These are phyloP conservation scores for Ceratobasidium sp. DNA, from an alignment of 1,284 basidiomycete species.

Conservation along the genomic window DNA sequence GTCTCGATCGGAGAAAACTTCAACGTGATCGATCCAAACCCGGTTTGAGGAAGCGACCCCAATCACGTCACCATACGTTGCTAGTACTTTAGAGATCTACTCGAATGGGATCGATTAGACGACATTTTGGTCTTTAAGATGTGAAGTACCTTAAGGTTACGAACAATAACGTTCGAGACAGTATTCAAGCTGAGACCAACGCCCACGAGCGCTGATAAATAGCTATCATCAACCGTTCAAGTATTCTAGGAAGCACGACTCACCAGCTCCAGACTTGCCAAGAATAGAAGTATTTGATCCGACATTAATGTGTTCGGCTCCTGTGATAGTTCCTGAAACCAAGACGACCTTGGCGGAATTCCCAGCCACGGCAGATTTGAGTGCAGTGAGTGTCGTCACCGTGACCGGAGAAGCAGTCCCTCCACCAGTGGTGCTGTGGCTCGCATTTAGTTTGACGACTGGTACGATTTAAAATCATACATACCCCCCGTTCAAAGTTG, in stretches of 20 bases:
- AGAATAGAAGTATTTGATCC: conserved; percentile 64
- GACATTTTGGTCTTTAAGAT: background rate
- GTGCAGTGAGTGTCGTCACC: conserved; percentile 52
- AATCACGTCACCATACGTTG: conserved; percentile 39
- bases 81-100: conserved; percentile 37
- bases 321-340: conserved; percentile 63
- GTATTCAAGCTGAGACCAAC: conserved; percentile 63
- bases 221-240: background rate
- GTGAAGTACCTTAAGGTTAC: conserved; percentile 64
- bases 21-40: conserved; percentile 47
- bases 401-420: conserved; percentile 24
- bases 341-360: conserved; percentile 65
- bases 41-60: conserved; percentile 36
- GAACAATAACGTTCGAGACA: conserved; percentile 64
- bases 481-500: conserved; percentile 31
- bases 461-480: no score
- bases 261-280: conserved; percentile 54
- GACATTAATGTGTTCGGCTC: conserved; percentile 61
- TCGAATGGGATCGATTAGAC: background rate
- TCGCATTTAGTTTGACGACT: no score
- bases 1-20: conserved; percentile 37
- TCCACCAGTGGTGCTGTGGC: conserved; percentile 39
- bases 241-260: background rate
- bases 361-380: conserved; percentile 63
- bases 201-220: conserved; percentile 56